Evolutionary conservation across 1,284 basidiomycete genomes (phyloP).

Genomic region (Wallemia hederae): DNA sequence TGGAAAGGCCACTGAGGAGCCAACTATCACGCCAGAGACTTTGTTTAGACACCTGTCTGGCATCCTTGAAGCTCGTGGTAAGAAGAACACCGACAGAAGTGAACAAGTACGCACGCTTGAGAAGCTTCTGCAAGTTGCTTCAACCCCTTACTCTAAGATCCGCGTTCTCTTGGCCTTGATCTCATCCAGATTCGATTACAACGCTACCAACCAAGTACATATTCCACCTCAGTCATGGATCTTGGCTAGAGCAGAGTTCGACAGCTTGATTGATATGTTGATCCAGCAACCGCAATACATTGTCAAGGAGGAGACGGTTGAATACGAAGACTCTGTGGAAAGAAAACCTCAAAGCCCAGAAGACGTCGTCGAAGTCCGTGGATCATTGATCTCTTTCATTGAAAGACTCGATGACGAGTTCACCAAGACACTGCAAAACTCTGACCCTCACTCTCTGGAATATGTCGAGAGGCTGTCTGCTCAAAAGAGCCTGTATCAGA

Average conservation of each 20-base stretch:
- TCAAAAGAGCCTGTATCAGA: constrained; percentile 76
- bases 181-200: constrained; percentile 91
- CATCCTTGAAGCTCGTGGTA: constrained; percentile 80
- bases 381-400: constrained; percentile 75
- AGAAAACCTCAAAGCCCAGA: constrained; percentile 38
- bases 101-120: constrained; percentile 81
- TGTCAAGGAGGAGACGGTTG: constrained; percentile 50
- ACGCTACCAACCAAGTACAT: constrained; percentile 38
- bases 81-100: constrained; percentile 89
- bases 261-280: constrained; percentile 54
- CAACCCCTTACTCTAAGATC: constrained; percentile 58
- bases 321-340: constrained; percentile 78
- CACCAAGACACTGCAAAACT: constrained; percentile 87
- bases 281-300: constrained; percentile 40
- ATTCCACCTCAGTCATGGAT: constrained; percentile 88
- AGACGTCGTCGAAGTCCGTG: constrained; percentile 47
- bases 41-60: constrained; percentile 79
- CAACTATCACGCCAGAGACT: constrained; percentile 50
- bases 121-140: constrained; percentile 59
- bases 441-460: constrained; percentile 92
- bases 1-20: constrained; percentile 32
- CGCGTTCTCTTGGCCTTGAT: constrained; percentile 79
- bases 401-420: constrained; percentile 97
- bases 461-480: constrained; percentile 89
- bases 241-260: constrained; percentile 58